These are phyloP conservation scores for Cenchrus purpureus DNA, from an alignment of 176 grass and related monocot species.

Conservation along the genomic window DNA sequence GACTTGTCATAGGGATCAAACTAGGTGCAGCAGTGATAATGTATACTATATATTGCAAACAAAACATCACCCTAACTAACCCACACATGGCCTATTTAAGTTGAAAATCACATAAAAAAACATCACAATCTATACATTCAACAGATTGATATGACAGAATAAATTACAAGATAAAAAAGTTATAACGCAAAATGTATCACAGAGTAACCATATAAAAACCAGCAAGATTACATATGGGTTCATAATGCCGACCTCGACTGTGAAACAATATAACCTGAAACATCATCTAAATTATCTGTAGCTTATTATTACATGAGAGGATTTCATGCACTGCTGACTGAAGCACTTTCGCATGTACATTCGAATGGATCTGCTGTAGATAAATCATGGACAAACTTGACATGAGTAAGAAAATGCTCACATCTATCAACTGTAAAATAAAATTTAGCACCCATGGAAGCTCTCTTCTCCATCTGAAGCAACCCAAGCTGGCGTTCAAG, in stretches of 20 bases:
- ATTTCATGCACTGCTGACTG: too few relatives aligned
- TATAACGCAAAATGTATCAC: neutral
- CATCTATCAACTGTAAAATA: neutral
- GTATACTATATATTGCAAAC: too few relatives aligned
- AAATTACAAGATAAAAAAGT: neutral
- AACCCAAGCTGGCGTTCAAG: neutral
- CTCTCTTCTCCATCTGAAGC: constrained; percentile 23
- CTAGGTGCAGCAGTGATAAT: too few relatives aligned
- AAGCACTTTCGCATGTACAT: neutral
- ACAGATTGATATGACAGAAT: neutral
- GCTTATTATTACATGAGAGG: too few relatives aligned
- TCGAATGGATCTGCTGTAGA: constrained; percentile 1
- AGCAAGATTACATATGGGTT: neutral
- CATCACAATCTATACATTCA: neutral
- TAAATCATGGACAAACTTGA: neutral
- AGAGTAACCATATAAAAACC: neutral
- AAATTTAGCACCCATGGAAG: neutral
- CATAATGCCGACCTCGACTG: neutral
- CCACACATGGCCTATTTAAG: too few relatives aligned
- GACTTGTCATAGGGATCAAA: neutral
- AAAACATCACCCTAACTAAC: too few relatives aligned
- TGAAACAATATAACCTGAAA: neutral
- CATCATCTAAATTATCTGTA: neutral
- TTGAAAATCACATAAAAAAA: neutral
- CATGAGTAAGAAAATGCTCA: neutral